These are phyloP conservation scores for Ganoderma lucidum DNA, from an alignment of 1,284 basidiomycete genomes.

Conservation along the genomic window DNA sequence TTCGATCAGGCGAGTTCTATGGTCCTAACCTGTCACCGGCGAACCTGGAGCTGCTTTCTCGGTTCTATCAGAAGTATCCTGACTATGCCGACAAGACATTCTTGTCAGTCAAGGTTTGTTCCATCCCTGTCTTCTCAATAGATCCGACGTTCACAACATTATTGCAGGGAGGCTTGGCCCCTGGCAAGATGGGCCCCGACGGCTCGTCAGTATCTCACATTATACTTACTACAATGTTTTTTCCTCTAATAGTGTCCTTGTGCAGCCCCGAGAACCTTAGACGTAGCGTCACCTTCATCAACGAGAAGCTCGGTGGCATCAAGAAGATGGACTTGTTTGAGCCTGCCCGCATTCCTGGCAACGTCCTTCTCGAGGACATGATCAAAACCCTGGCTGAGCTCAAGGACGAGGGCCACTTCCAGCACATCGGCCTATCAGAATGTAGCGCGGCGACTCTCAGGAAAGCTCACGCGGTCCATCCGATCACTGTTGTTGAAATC, in stretches of 20 bases:
- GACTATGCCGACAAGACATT: constrained; percentile 60
- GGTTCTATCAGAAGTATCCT: constrained; percentile 60
- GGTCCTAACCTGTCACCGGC: constrained; percentile 44
- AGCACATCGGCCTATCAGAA: constrained; percentile 58
- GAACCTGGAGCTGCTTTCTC: constrained; percentile 52
- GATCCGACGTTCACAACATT: neutral
- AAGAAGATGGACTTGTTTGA: constrained; percentile 57
- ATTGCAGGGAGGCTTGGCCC: constrained; percentile 50
- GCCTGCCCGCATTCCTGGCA: constrained; percentile 45
- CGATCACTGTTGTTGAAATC: constrained; percentile 58
- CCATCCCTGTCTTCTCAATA: neutral
- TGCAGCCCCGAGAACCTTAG: constrained; percentile 49
- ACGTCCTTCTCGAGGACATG: constrained; percentile 43
- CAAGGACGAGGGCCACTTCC: constrained; percentile 51
- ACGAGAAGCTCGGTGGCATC: constrained; percentile 52
- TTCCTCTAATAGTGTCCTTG: neutral
- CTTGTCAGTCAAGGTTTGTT: constrained; percentile 52
- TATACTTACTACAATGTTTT: neutral
- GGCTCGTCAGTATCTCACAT: constrained; percentile 38
- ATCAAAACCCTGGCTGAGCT: constrained; percentile 40
- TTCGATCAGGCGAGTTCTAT: constrained; percentile 51
- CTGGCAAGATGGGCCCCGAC: constrained; percentile 33
- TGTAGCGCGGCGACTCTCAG: constrained; percentile 54
- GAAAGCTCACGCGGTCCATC: constrained; percentile 44
- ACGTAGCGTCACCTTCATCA: constrained; percentile 48